Evolutionary conservation across 257 asterid species (phyloP).

Genomic region (Solanum arcanum): DNA sequence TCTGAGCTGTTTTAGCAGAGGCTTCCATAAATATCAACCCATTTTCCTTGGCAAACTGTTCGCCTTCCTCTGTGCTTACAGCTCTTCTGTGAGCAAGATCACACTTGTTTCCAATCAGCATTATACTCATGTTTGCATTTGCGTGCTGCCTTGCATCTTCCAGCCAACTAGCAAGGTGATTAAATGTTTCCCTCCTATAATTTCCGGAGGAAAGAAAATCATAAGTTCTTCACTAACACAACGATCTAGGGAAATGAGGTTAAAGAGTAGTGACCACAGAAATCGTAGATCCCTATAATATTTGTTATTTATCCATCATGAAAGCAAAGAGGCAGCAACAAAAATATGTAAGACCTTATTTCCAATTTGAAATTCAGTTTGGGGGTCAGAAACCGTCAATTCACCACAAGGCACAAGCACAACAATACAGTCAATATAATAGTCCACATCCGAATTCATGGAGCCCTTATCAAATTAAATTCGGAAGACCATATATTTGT

Average conservation of each 20-base stretch:
- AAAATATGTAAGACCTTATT: background rate
- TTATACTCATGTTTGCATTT: slow-evolving; percentile 59
- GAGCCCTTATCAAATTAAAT: background rate
- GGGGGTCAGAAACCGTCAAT: background rate
- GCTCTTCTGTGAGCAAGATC: slow-evolving; percentile 81
- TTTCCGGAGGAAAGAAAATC: background rate
- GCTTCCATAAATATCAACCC: slow-evolving; percentile 42
- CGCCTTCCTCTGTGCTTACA: slow-evolving; percentile 80
- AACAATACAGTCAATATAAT: background rate
- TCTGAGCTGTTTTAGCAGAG: slow-evolving; percentile 20
- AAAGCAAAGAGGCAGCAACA: background rate
- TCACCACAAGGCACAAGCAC: background rate
- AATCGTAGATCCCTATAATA: background rate
- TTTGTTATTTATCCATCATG: background rate
- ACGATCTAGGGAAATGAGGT: background rate
- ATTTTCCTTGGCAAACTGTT: slow-evolving; percentile 67
- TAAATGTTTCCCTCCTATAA: slow-evolving; percentile 16
- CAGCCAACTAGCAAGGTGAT: slow-evolving; percentile 24
- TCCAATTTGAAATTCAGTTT: background rate
- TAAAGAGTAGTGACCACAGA: background rate
- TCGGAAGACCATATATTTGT: background rate
- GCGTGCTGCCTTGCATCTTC: slow-evolving; percentile 70
- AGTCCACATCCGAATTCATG: background rate
- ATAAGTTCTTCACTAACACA: background rate
- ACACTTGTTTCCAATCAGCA: slow-evolving; percentile 72